Percentiles rank a stretch among this genome's conserved stretches.
Conservation (phyloP, 768 basidiomycete genomes). For the Dentipellis fragilis region DNA sequence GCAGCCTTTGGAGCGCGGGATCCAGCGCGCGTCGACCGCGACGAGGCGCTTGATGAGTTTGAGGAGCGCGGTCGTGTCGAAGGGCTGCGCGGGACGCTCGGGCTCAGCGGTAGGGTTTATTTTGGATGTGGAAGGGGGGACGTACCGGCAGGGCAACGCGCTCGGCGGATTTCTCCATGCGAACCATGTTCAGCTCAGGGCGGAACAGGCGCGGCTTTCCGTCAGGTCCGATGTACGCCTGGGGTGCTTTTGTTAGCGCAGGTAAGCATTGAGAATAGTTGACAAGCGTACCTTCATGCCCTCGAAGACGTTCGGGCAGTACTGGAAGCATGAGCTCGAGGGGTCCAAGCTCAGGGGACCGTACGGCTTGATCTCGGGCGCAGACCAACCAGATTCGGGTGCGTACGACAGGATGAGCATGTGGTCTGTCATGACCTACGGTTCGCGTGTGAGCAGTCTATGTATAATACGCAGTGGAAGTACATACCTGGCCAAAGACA, state of each 20-base stretch:
- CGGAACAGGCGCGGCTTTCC: slow-evolving; percentile 73
- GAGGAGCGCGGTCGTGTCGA: slow-evolving; percentile 37
- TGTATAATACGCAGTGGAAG: neutral
- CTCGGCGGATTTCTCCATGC: slow-evolving; percentile 57
- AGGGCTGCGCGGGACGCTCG: slow-evolving; percentile 20
- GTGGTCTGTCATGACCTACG: slow-evolving; percentile 61
- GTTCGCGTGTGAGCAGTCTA: neutral
- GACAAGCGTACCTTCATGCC: slow-evolving; percentile 49
- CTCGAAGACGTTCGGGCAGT: slow-evolving; percentile 51
- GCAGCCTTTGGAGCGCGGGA: slow-evolving; percentile 62
- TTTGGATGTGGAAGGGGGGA: neutral
- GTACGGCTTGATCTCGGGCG: slow-evolving; percentile 67
- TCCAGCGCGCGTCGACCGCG: slow-evolving; percentile 70
- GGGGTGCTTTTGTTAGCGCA: neutral
- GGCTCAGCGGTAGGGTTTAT: neutral
- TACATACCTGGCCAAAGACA: slow-evolving; percentile 46
- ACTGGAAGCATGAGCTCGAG: slow-evolving; percentile 45
- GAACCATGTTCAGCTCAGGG: slow-evolving; percentile 77
- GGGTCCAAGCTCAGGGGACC: slow-evolving; percentile 52
- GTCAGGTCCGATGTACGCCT: slow-evolving; percentile 66
- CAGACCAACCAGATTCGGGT: slow-evolving; percentile 55
- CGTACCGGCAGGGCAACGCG: slow-evolving; percentile 67
- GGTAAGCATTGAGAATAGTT: neutral
- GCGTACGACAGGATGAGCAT: slow-evolving; percentile 65
- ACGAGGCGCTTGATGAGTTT: slow-evolving; percentile 59